Base-by-base conservation (phyloP, 768 basidiomycete genomes). In the Mycena galopus region DNA sequence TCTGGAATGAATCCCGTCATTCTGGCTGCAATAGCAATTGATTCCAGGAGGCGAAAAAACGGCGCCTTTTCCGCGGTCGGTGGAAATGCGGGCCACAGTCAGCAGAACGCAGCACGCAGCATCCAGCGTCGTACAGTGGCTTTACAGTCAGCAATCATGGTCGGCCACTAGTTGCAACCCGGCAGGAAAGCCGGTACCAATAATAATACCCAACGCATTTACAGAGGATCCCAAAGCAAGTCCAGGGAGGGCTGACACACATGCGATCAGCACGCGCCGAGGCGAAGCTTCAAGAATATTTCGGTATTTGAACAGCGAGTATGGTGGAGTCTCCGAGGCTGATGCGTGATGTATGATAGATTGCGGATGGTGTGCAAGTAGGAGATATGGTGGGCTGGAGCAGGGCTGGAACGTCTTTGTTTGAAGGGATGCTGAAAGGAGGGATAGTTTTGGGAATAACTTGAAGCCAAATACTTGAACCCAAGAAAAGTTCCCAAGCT, bases 251-350 rank as follows among this genome's bases (percentile, higher is more conserved):
- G 51, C 51, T 65, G 64, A 55, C 64, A 21, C 33, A 55, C 17
- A 3, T 30, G 64, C 64, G 64, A 65, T 65, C 64, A 65, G 64
- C 23, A 51, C 64, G 64, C 63, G 51, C 63, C 47, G 63, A 53
- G 11, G 51, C 53, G 51, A n/a, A n/a, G 53, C 51, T 42, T 5
- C n/a, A 11, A 6, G 44, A 47, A n/a, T 47, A 21, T 11, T 51
- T 51, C 23, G 9, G 12, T n/a, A 19, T 33, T 57, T 37, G 42
- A 55, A 25, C 63, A 65, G 23, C 64, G 50, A 42, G 27, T 35
- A 65, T 10, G 23, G 32, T 19, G 33, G 33, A 65, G 23, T 16
- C 25, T 65, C 62, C 62, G 65, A 42, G 39, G 35, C 56, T 29
- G 66, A 59, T 32, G 53, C 53, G 35, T 56, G 64, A 57, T 32